A percentile compares a stretch with the other conserved stretches of the same genome.
phyloP scores from a whole-genome alignment of 768 basidiomycete genomes.

The Termitomyces sp. region DNA sequence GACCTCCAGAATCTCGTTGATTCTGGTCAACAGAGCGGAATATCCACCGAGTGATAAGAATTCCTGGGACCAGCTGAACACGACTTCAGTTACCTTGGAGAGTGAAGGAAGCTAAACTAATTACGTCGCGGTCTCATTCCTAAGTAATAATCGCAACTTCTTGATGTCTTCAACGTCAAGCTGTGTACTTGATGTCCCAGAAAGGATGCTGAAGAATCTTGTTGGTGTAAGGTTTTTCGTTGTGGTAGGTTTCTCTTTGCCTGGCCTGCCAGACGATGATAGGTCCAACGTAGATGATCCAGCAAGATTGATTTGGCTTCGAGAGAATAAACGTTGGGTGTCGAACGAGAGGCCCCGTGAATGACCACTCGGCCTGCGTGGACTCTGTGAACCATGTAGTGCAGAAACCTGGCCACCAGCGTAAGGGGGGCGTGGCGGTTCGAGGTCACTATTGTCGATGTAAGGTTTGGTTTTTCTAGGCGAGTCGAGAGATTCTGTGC shows the following conservation, averaged over 20 bases:
- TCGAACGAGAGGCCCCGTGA: constrained; percentile 61
- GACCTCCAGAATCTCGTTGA: constrained; percentile 89
- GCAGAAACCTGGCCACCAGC: constrained; percentile 32
- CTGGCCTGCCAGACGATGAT: constrained; percentile 28
- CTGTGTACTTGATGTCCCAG: constrained; percentile 60
- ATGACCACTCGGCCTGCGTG: constrained; percentile 40
- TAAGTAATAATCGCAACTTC: constrained; percentile 76
- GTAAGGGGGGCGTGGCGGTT: constrained; percentile 31
- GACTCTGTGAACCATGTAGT: constrained; percentile 25
- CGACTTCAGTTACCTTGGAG: neutral
- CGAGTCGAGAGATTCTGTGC: constrained; percentile 64
- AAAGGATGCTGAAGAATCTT: constrained; percentile 62
- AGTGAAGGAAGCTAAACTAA: constrained; percentile 6
- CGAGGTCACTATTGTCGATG: constrained; percentile 31
- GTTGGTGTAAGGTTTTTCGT: constrained; percentile 55
- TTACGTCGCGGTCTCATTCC: constrained; percentile 89
- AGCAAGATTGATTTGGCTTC: constrained; percentile 42
- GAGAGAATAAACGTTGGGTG: constrained; percentile 43
- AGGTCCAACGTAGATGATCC: constrained; percentile 40
- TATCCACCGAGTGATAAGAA: constrained; percentile 87
- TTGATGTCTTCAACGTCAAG: constrained; percentile 86
- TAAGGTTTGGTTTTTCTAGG: constrained; percentile 39
- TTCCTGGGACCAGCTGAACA: constrained; percentile 77
- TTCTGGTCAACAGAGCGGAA: constrained; percentile 68
- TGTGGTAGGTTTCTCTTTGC: constrained; percentile 45